Evolutionary conservation across 2,329 filamentous ascomycete species (phyloP).

Genomic region (Penicillium griseofulvum): DNA sequence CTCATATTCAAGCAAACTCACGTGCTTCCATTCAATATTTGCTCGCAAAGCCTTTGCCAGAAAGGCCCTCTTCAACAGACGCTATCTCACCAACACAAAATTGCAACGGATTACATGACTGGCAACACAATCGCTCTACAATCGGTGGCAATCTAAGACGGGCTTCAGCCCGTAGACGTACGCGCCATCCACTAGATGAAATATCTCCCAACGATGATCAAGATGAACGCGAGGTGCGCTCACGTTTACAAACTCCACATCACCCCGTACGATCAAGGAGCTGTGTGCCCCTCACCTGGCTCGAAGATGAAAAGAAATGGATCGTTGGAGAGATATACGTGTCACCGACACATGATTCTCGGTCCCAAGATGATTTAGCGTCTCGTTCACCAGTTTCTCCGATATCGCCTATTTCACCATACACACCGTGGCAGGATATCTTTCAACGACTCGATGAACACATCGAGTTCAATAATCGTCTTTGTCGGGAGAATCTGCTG

Average conservation of each 20-base stretch:
- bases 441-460: not conserved
- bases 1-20: slow-evolving; percentile 4
- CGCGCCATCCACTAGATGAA: not conserved
- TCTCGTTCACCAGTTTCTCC: not conserved
- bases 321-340: slow-evolving; percentile 10
- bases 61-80: slow-evolving; percentile 7
- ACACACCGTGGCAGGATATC: not conserved
- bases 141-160: not conserved
- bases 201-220: not conserved
- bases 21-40: slow-evolving; percentile 12
- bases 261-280: slow-evolving; percentile 4
- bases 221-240: not conserved
- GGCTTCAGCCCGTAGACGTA: not conserved
- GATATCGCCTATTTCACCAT: not conserved
- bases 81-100: not conserved
- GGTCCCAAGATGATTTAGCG: not conserved
- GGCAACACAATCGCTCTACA: not conserved
- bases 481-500: not conserved
- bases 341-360: not conserved
- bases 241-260: not conserved
- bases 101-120: not conserved
- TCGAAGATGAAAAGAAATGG: slow-evolving; percentile 32
- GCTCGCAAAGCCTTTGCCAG: slow-evolving; percentile 19
- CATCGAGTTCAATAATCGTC: not conserved
- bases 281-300: slow-evolving; percentile 27